Percentiles rank a stretch among this genome's conserved stretches.
Conservation (phyloP, 768 basidiomycete genomes). For the Paxillus involutus region DNA sequence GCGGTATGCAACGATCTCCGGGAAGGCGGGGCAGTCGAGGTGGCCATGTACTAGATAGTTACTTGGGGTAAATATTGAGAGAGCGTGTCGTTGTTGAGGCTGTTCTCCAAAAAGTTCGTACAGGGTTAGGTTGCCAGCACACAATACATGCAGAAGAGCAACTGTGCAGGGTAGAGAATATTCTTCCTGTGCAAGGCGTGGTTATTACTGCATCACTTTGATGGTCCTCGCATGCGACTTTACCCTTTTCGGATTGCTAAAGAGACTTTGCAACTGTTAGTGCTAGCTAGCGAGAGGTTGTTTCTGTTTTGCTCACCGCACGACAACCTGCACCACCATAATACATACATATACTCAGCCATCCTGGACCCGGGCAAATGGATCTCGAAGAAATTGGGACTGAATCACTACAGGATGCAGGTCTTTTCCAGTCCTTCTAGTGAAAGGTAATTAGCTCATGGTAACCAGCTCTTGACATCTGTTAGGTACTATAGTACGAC, state of each 20-base stretch:
- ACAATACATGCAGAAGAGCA: too few relatives aligned
- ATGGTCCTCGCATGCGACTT: not conserved
- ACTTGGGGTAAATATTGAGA: not conserved
- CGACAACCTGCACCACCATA: too few relatives aligned
- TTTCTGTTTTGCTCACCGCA: too few relatives aligned
- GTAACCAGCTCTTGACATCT: conserved; percentile 43
- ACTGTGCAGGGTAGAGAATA: too few relatives aligned
- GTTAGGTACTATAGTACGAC: conserved; percentile 40
- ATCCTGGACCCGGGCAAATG: not conserved
- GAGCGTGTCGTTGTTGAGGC: not conserved
- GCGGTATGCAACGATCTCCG: conserved; percentile 45
- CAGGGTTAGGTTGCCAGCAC: not conserved
- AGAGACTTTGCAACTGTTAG: too few relatives aligned
- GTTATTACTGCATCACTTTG: too few relatives aligned
- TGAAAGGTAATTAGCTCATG: conserved; percentile 5
- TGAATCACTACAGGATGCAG: conserved; percentile 36
- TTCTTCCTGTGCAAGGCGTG: too few relatives aligned
- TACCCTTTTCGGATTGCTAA: not conserved
- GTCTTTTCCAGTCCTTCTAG: conserved; percentile 7
- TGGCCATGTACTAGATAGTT: conserved; percentile 34
- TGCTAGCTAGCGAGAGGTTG: too few relatives aligned
- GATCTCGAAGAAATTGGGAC: conserved; percentile 31
- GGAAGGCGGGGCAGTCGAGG: conserved; percentile 38
- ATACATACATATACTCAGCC: not conserved
- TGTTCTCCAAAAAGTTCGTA: not conserved